Percentiles rank a stretch among this genome's conserved stretches.
Conservation (phyloP, 345 rosid genomes). For the Abelmoschus esculentus region DNA sequence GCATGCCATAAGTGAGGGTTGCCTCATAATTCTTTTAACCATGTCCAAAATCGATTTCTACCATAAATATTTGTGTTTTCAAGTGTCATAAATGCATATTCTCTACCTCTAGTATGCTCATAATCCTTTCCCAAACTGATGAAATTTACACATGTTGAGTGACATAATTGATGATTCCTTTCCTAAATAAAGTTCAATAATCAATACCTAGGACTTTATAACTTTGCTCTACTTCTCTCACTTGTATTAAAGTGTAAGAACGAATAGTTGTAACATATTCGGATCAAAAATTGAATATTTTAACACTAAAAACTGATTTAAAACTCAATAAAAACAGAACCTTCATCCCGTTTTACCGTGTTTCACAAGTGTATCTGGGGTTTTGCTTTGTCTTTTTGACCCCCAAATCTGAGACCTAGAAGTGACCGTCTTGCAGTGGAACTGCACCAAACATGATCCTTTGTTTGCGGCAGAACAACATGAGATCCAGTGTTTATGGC, state of each 20-base stretch:
- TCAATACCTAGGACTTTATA: no score
- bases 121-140: background rate
- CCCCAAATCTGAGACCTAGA: conserved; percentile 1
- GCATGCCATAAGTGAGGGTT: background rate
- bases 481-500: background rate
- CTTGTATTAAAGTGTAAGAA: background rate
- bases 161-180: background rate
- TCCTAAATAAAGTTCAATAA: background rate
- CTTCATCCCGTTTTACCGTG: background rate
- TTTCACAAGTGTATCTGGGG: background rate
- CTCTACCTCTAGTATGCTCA: background rate
- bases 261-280: no score
- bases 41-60: background rate
- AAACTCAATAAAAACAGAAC: background rate
- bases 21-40: background rate
- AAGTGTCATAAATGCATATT: background rate
- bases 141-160: background rate
- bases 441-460: conserved; percentile 7
- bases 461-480: conserved; percentile 1
- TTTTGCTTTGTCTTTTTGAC: background rate
- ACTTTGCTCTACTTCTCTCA: background rate
- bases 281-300: no score
- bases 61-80: background rate
- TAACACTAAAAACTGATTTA: no score
- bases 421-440: background rate